Evolutionary conservation across 75 land plant genomes (phyloP), one percentile per base, ranked within the genome.

Genomic region (Picea glauca): DNA sequence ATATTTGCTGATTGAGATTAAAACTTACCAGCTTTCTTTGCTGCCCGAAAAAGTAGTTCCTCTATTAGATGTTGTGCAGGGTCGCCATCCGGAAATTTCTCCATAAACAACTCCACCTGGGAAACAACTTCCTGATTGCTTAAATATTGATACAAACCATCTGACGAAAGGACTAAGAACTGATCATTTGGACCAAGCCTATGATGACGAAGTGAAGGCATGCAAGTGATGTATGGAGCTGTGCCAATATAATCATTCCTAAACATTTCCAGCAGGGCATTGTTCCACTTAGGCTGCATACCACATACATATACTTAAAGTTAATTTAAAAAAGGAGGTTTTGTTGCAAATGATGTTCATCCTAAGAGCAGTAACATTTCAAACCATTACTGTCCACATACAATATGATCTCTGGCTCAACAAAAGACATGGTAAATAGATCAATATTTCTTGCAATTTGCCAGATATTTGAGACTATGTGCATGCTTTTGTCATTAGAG

Each of bases 21-120:
- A 50, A 75, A 75, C 68, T 87, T 85, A 96, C 99, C 99, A 78
- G 93, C 95, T 88, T 93, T 91, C 80, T 89, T 91, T 12, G 99
- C 97, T 43, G 99, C 99, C 59, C 98, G 89, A 72, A 82, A 83
- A 35, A 96, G 95, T 78, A 96, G 86, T 84, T 92, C 98, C 84
- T 96, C 95, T 73, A 96, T 92, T 43, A 96, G 76, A 82, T 86
- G 86, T 66, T 96, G 99, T 40, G 99, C 99, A 79, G 99, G 99
- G 64, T 96, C 99, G 77, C 99, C 99, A 72, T 96, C 99, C 3
- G 98, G 99, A 81, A 78, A 87, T 77, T 84, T 96, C 80, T 89
- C 93, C 92, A 94, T 92, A 76, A 94, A 96, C 81, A 63, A 88
- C 72, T 92, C 92, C 78, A 96, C 93, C 61, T 88, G 83, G 31